These are phyloP conservation scores for Margaritispora aquatica DNA, from an alignment of 495 filamentous ascomycete species.

Conservation along the genomic window DNA sequence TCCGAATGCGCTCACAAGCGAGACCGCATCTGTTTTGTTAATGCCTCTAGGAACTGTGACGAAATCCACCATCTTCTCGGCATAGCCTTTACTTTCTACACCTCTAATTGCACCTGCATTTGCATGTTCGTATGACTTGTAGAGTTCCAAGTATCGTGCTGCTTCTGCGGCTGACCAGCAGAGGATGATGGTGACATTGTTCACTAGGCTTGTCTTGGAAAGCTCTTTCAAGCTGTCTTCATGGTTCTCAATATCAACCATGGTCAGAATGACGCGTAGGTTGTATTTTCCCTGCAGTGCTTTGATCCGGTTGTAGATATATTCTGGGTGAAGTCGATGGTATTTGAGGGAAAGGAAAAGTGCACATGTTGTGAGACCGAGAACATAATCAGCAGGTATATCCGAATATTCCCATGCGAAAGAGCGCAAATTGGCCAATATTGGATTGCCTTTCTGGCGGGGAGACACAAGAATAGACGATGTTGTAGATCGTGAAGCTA, in stretches of 20 bases:
- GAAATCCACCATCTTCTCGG: slow-evolving; percentile 89
- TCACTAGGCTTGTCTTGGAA: slow-evolving; percentile 52
- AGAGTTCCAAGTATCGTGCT: slow-evolving; percentile 86
- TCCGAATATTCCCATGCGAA: slow-evolving; percentile 97
- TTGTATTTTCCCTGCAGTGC: slow-evolving; percentile 74
- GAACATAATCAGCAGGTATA: slow-evolving; percentile 86
- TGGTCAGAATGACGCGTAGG: slow-evolving; percentile 74
- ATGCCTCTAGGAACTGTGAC: slow-evolving; percentile 83
- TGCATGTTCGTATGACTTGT: slow-evolving; percentile 87
- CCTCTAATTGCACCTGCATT: slow-evolving; percentile 74
- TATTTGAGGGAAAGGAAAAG: slow-evolving; percentile 96
- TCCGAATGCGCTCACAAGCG: slow-evolving; percentile 82
- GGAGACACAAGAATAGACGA: slow-evolving; percentile 79
- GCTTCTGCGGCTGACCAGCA: slow-evolving; percentile 94
- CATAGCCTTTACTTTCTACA: slow-evolving; percentile 73
- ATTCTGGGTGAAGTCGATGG: slow-evolving; percentile 94
- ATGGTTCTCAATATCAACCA: slow-evolving; percentile 90
- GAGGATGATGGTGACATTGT: slow-evolving; percentile 84
- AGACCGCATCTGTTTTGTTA: slow-evolving; percentile 90
- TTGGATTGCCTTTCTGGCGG: slow-evolving; percentile 89
- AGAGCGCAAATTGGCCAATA: slow-evolving; percentile 71
- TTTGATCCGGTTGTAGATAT: slow-evolving; percentile 89
- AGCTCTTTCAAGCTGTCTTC: slow-evolving; percentile 45
- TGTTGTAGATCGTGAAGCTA: slow-evolving; percentile 59
- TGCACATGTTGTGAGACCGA: slow-evolving; percentile 83